phyloP scores from a whole-genome alignment of 371 early-diverging fungal genomes.

The Mucor velutinosus region DNA sequence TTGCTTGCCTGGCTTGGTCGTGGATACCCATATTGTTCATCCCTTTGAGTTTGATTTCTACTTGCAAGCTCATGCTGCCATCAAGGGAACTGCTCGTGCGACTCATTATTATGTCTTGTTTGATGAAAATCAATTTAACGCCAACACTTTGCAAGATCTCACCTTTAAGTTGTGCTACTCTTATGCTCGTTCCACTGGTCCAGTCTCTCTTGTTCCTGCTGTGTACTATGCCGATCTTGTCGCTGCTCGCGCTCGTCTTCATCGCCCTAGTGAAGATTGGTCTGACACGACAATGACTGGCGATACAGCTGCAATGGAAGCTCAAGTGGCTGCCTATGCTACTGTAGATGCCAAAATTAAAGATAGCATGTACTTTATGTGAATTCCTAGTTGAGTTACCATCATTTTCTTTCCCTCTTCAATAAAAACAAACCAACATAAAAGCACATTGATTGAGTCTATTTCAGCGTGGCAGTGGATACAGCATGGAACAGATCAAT shows the following conservation, averaged over 20 bases:
- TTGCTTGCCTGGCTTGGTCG: conserved; percentile 84
- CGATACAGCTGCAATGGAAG: conserved; percentile 38
- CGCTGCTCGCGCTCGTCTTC: conserved; percentile 84
- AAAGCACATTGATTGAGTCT: too few species aligned
- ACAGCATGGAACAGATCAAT: too few species aligned
- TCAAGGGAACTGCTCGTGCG: conserved; percentile 91
- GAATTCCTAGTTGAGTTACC: background rate
- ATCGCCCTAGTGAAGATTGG: conserved; percentile 57
- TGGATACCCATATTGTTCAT: conserved; percentile 85
- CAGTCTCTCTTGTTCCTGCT: conserved; percentile 84
- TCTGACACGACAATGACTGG: conserved; percentile 44
- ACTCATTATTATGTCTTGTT: conserved; percentile 86
- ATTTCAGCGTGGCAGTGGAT: too few species aligned
- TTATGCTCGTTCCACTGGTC: conserved; percentile 82
- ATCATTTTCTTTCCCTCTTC: too few species aligned
- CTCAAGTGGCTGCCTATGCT: conserved; percentile 44
- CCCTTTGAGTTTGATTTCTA: conserved; percentile 90
- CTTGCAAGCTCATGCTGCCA: conserved; percentile 87
- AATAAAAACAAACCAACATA: too few species aligned
- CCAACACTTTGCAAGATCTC: conserved; percentile 78
- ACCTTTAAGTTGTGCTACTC: conserved; percentile 88
- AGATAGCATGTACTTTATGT: conserved; percentile 30
- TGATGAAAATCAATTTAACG: conserved; percentile 83
- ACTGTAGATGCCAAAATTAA: conserved; percentile 26
- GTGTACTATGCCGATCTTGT: conserved; percentile 94